Evolutionary conservation across 345 rosid species (phyloP), one percentile per base, ranked within the genome.

Genomic region (Populus euphratica): DNA sequence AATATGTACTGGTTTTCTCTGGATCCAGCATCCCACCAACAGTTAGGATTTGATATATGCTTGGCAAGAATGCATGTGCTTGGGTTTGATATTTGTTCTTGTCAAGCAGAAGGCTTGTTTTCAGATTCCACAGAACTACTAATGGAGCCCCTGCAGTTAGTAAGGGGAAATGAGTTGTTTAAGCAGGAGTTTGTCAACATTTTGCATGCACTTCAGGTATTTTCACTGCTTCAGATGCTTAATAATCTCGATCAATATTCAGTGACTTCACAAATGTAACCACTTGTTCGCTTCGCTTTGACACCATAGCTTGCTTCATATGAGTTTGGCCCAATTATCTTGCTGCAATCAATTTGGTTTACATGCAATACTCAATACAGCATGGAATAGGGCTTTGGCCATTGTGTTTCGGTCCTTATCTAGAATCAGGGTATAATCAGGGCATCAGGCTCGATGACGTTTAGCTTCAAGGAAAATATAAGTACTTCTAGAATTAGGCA

Each of bases 181-280:
- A 73, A 61, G 66, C 68, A 73, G 68, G 77, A 84, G 69, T 93
- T 93, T 70, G 70, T 56, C 71, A 95, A 92, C 79, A 79, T 91
- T 62, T 83, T 92, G 88, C 98, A 93, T 36, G 90, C 87, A 7
- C 91, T 95, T 81, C 99, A 95, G 96, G 97, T 93, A 88, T 73
- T 77, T 72, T 64, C 54, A 41, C 21, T 64, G 21, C 20, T 62
- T 31, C 25, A 65, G 54, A 1, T 12, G 23, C 29, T 35, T 33
- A 36, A 10, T 5, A 10, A 65, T 27, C 31, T 2, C 6, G 41
- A 18, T 50, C 2, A n/a, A 11, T 59, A 36, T 70, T 68, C 23
- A 52, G 64, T 29, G 56, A 31, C n/a, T 54, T 20, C 10, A 54
- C 61, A 20, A 52, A 21, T 21, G 8, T 8, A 0, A 54, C 20